Conservation (phyloP, 257 asterid species). For the Gardenia jasminoides region DNA sequence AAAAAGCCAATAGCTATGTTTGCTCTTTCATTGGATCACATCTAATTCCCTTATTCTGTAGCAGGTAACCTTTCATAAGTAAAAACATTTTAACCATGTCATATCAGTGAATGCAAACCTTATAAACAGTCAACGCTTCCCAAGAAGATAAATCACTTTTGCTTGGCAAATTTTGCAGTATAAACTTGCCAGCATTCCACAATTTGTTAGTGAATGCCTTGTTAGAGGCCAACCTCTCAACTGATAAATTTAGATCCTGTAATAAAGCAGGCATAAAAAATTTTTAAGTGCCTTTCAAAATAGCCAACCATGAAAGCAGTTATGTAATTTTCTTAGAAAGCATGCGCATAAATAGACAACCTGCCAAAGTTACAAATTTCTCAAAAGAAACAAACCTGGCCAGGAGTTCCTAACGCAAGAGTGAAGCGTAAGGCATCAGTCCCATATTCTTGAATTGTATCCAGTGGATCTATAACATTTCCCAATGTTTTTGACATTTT, state of each 20-base stretch:
- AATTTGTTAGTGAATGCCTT: slow-evolving; percentile 97
- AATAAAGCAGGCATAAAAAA: slow-evolving; percentile 20
- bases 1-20: neutral
- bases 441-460: slow-evolving; percentile 83
- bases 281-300: neutral
- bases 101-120: slow-evolving; percentile 45
- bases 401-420: slow-evolving; percentile 93
- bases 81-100: neutral
- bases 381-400: slow-evolving; percentile 65
- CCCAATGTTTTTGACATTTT: slow-evolving; percentile 98
- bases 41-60: neutral
- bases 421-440: slow-evolving; percentile 96
- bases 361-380: neutral
- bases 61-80: neutral
- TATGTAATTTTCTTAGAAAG: neutral
- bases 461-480: slow-evolving; percentile 88
- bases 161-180: slow-evolving; percentile 83
- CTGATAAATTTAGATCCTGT: slow-evolving; percentile 89
- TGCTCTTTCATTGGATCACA: neutral
- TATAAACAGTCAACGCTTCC: slow-evolving; percentile 50
- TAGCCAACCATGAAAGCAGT: neutral
- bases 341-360: neutral
- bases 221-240: slow-evolving; percentile 78
- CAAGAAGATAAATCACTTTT: slow-evolving; percentile 71
- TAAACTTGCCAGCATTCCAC: slow-evolving; percentile 98